Evolutionary conservation across 2,329 filamentous ascomycete genomes (phyloP).

Genomic region (Diaporthe ampelina): DNA sequence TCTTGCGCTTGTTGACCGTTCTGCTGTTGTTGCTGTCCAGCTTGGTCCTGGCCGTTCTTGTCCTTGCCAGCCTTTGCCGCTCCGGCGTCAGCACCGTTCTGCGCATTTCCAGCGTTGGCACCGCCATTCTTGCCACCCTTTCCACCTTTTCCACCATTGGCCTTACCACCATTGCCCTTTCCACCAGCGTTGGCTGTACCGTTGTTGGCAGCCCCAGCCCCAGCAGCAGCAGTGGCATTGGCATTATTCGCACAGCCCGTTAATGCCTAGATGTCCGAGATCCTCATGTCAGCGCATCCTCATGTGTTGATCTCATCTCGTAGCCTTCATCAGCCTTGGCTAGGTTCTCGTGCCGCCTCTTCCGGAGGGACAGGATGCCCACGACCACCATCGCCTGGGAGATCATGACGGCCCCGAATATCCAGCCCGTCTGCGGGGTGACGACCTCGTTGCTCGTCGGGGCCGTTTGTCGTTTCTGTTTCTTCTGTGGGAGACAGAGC

Average conservation of each 20-base stretch:
- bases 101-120: not conserved
- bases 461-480: constrained; percentile 32
- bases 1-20: not conserved
- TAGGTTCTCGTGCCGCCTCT: constrained; percentile 18
- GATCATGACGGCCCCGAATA: constrained; percentile 35
- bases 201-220: not conserved
- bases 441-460: not conserved
- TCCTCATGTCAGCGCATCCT: constrained; percentile 12
- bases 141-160: not conserved
- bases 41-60: not conserved
- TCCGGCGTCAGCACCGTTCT: not conserved
- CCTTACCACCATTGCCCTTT: not conserved
- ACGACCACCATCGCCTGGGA: constrained; percentile 20
- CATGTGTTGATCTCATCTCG: constrained; percentile 15
- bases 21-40: not conserved
- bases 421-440: constrained; percentile 33
- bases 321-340: not conserved
- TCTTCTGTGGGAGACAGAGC: constrained; percentile 34
- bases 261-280: not conserved
- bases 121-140: not conserved
- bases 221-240: not conserved
- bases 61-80: not conserved
- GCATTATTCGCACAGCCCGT: not conserved
- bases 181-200: not conserved
- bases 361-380: constrained; percentile 4